Base-by-base conservation (phyloP, 2,329 filamentous ascomycete genomes). In the Aspergillus sp. region DNA sequence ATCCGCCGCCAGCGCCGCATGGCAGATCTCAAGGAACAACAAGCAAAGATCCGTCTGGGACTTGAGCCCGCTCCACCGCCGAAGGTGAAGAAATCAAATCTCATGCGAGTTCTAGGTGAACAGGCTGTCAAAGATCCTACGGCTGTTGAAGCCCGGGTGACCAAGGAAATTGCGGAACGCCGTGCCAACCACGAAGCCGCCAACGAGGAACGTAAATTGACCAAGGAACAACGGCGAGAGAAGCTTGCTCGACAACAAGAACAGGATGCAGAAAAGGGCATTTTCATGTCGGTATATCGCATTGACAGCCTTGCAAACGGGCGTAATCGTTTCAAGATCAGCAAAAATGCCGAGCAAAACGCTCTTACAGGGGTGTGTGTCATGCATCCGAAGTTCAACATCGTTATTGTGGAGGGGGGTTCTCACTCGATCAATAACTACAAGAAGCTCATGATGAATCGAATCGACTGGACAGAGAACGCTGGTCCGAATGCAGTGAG, bases 101-200 rank as follows among this genome's bases (percentile, higher is more conserved):
- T 99, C 67, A 99, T 99, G 94, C 87, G 92, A 52, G 94, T 99
- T 26, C 80, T 96, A 51, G 94, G 94, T 57, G 90, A 96, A 68
- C 87, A 90, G 72, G 87, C 87, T 16, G 93, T 99, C 60, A 95
- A 96, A 67, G 94, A 99, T 73, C 94, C 94, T 6, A 99, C 95
- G 0, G 94, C 94, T 3, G 94, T 99, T 43, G 94, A 99, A 74
- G 90, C 91, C 47, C 86, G 90, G 20, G 94, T 99, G 47, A 96
- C 95, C 70, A 82, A 87, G 49, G 91, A 99, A 71, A 96, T 99
- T 59, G 88, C 88, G 24, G 91, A 95, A 57, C 89, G 94, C 40
- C 85, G 87, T 52, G 81, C 88, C 54, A 82, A 87, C 60, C 95
- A 99, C 71, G 78, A 93, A 53, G 73, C 83, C 38, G 77, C 81